These are phyloP conservation scores for Gossypium aridum DNA, from an alignment of 441 rosid genomes.

Conservation along the genomic window DNA sequence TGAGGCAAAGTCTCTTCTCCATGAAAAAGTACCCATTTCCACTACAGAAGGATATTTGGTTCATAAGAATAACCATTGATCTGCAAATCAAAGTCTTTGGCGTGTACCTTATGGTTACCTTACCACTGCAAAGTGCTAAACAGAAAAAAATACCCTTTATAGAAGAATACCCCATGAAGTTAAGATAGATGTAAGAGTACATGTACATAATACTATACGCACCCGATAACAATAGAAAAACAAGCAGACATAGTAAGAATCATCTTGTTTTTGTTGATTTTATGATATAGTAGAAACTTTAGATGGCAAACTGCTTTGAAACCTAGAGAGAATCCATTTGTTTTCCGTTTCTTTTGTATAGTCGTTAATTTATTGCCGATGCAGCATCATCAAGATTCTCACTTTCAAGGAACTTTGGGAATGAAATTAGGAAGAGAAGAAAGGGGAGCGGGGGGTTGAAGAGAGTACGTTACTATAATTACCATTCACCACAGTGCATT, in stretches of 20 bases:
- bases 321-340: not conserved
- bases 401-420: conserved; percentile 19
- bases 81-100: conserved; percentile 15
- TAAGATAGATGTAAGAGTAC: not conserved
- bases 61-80: conserved; percentile 20
- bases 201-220: not conserved
- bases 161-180: not conserved
- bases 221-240: conserved; percentile 18
- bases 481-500: conserved; percentile 17
- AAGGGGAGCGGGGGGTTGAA: not conserved
- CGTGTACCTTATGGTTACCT: not conserved
- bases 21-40: not conserved
- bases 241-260: not conserved
- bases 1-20: not conserved
- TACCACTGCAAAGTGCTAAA: not conserved
- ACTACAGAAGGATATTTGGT: not conserved
- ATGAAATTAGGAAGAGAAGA: not conserved
- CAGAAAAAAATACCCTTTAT: not conserved
- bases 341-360: not conserved
- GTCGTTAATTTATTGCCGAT: conserved; percentile 46
- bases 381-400: conserved; percentile 84
- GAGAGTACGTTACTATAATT: not conserved
- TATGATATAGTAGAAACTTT: not conserved
- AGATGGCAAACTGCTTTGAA: not conserved
- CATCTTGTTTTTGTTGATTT: conserved; percentile 3